A percentile compares a stretch with the other conserved stretches of the same genome.
Evolutionary conservation across 179 eudicot genomes (phyloP).

Genomic region (Beta macrorhiza): DNA sequence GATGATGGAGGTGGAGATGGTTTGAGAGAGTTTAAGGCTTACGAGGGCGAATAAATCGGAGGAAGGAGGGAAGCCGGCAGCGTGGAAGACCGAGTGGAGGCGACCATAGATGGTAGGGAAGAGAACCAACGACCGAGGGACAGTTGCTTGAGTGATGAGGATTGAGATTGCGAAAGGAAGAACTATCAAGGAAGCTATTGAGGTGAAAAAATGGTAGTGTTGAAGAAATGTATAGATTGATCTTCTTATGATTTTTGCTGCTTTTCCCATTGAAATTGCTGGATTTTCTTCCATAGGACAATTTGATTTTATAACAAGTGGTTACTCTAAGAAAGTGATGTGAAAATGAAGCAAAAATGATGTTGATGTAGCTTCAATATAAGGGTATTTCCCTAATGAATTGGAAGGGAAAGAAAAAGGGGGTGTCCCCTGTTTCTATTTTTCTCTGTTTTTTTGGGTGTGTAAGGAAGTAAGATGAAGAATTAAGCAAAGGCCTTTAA

Average conservation of each 20-base stretch:
- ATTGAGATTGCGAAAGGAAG: constrained; percentile 54
- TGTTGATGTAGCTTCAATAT: constrained; percentile 16
- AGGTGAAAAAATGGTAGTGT: constrained; percentile 54
- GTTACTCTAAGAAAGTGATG: constrained; percentile 6
- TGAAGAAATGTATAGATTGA: constrained; percentile 47
- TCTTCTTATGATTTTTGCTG: constrained; percentile 42
- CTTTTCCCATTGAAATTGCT: constrained; percentile 40
- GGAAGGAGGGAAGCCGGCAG: constrained; percentile 43
- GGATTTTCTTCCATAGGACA: constrained; percentile 27
- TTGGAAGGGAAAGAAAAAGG: background rate
- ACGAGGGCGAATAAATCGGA: constrained; percentile 45
- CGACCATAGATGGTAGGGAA: constrained; percentile 36
- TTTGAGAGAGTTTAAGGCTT: constrained; percentile 67
- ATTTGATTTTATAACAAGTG: background rate
- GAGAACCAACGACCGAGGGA: constrained; percentile 31
- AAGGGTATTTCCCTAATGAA: background rate
- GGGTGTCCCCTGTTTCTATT: background rate
- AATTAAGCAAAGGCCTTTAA: constrained; percentile 12
- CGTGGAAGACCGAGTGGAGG: constrained; percentile 35
- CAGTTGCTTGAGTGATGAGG: constrained; percentile 48
- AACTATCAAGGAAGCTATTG: constrained; percentile 40
- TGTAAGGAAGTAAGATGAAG: background rate
- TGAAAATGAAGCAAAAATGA: constrained; percentile 23
- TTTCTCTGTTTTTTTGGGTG: background rate
- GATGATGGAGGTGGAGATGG: constrained; percentile 45